Evolutionary conservation across 1,284 basidiomycete genomes (phyloP), one percentile per base, ranked within the genome.

Genomic region (Ceratobasidium sp.): DNA sequence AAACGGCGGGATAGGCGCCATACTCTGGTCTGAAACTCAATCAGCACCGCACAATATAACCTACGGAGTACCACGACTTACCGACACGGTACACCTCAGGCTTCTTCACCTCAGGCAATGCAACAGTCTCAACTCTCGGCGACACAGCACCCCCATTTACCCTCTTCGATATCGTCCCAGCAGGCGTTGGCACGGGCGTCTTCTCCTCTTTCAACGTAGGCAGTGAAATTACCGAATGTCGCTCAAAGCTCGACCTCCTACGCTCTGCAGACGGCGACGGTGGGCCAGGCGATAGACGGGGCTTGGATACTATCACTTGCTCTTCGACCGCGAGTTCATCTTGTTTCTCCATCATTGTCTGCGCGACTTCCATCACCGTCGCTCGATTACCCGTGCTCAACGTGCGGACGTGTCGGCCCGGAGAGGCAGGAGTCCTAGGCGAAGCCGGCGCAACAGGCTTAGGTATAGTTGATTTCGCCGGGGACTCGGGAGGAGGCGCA

Each of bases 341-440:
- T 67, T 77, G 68, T 26, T 57, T 65, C 71, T 89, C 87, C 40
- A 84, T 86, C 79, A 93, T 84, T 9, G 89, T 87, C 82, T 91
- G 91, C 1, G 92, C 92, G 4, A 94, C 89, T 69, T 94, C 92
- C 93, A 94, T 94, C 28, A 91, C 92, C 17, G 90, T 90, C 26
- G 91, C 89, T 78, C 93, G 86, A 70, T 89, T 90, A 3, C 92
- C 91, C 0, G 92, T 90, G 81, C 89, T 92, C 4, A 92, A 90
- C 71, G 91, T 91, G 28, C 91, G 89, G 48, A 84, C 79, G 81
- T 89, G 89, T 50, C 85, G 85, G 57, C 77, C 83, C 7, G 71
- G 71, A n/a, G 71, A 75, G 10, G 61, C 33, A 13, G 71, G 71
- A 17, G 71, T 28, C 23, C 52, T 67, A 40, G 65, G 65, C 7